phyloP scores from a whole-genome alignment of 2,329 filamentous ascomycete species.

The Aspergillus sp. region DNA sequence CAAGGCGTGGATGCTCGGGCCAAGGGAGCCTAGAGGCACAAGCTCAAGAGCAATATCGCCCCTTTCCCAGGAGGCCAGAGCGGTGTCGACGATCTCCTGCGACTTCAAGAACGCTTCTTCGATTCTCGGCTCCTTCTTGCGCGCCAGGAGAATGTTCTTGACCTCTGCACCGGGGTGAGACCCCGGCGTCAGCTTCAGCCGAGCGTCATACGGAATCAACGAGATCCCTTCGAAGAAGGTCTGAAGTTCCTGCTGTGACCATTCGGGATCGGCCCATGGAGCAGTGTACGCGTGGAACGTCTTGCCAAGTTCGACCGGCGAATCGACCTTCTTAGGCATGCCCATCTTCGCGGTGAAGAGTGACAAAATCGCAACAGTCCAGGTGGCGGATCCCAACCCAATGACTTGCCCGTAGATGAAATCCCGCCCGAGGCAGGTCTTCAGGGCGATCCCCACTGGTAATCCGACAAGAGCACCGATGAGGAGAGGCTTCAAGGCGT shows the following conservation, averaged over 20 bases:
- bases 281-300: conserved; percentile 46
- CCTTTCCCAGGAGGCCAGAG: conserved; percentile 32
- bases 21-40: conserved; percentile 30
- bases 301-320: conserved; percentile 29
- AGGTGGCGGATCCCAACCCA: conserved; percentile 49
- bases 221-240: conserved; percentile 44
- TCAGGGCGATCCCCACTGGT: conserved; percentile 46
- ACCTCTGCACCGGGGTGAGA: conserved; percentile 45
- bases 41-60: conserved; percentile 33
- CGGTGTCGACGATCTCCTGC: conserved; percentile 30
- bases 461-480: conserved; percentile 47
- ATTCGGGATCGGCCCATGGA: conserved; percentile 43
- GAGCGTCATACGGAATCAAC: conserved; percentile 41
- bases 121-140: conserved; percentile 32
- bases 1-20: conserved; percentile 34
- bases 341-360: conserved; percentile 49
- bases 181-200: conserved; percentile 40
- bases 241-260: conserved; percentile 52
- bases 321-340: conserved; percentile 41
- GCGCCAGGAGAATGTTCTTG: conserved; percentile 40
- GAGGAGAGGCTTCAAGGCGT: conserved; percentile 48
- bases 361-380: conserved; percentile 51
- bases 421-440: conserved; percentile 31
- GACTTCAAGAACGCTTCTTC: conserved; percentile 46
- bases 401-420: conserved; percentile 49